Percentiles rank a stretch among this genome's conserved stretches.
These are phyloP conservation scores for Aspergillus cavernicola DNA, from an alignment of 495 filamentous ascomycete species.

Conservation along the genomic window DNA sequence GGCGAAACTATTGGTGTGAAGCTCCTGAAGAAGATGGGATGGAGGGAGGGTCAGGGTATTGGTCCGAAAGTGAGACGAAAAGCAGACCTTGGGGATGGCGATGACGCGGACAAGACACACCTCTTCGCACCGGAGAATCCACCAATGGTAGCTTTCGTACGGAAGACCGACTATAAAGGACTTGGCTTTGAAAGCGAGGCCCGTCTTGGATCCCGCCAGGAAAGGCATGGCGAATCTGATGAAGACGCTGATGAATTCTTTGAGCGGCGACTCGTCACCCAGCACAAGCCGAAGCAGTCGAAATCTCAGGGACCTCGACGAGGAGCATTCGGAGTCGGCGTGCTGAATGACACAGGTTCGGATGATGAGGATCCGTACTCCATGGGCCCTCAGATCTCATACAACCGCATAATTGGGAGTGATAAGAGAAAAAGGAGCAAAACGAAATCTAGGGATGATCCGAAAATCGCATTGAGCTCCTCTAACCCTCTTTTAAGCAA, in stretches of 20 bases:
- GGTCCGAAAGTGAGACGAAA: slow-evolving; percentile 81
- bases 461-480: slow-evolving; percentile 33
- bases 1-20: slow-evolving; percentile 90
- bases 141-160: slow-evolving; percentile 66
- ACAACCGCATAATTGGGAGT: slow-evolving; percentile 77
- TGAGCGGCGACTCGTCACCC: slow-evolving; percentile 30
- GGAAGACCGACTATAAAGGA: slow-evolving; percentile 77
- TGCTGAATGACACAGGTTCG: slow-evolving; percentile 94
- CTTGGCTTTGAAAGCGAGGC: slow-evolving; percentile 74
- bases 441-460: slow-evolving; percentile 38
- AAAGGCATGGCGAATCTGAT: slow-evolving; percentile 37
- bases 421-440: slow-evolving; percentile 81
- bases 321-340: slow-evolving; percentile 79
- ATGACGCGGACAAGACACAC: slow-evolving; percentile 51
- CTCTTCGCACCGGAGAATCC: slow-evolving; percentile 90
- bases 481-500: slow-evolving; percentile 63
- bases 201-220: slow-evolving; percentile 39
- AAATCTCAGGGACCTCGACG: slow-evolving; percentile 50
- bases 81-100: slow-evolving; percentile 61
- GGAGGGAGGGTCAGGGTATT: slow-evolving; percentile 90
- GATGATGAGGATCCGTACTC: slow-evolving; percentile 96
- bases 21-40: slow-evolving; percentile 89
- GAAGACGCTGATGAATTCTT: slow-evolving; percentile 48
- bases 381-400: slow-evolving; percentile 86
- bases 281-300: slow-evolving; percentile 29